These are phyloP conservation scores for Hyaloscypha finlandica DNA, from an alignment of 495 filamentous ascomycete species.

Conservation along the genomic window DNA sequence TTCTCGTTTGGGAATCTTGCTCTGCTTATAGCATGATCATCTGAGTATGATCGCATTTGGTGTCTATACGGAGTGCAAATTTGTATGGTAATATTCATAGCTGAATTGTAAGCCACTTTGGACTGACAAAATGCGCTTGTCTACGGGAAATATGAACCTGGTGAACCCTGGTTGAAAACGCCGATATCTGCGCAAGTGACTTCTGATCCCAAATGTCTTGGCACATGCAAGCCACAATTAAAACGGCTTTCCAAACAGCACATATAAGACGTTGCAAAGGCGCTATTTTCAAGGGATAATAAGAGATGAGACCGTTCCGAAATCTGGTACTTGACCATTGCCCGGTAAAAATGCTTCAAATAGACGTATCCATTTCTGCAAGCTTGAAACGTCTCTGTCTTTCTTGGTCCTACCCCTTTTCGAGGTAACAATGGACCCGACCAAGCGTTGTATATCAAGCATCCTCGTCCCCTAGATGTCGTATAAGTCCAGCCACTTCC, in stretches of 20 bases:
- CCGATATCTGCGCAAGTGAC: no score
- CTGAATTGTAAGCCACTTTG: no score
- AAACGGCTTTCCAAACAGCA: no score
- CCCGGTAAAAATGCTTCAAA: neutral
- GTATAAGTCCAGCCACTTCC: neutral
- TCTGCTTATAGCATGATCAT: neutral
- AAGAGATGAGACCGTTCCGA: neutral
- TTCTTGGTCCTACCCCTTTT: neutral
- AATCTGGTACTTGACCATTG: neutral
- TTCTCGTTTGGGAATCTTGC: neutral
- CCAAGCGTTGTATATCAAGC: neutral
- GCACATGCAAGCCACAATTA: no score
- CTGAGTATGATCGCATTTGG: constrained; percentile 1
- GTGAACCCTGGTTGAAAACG: no score
- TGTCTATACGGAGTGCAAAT: neutral
- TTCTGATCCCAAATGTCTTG: no score
- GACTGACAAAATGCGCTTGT: no score
- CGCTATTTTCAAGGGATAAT: neutral
- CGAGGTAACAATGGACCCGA: neutral
- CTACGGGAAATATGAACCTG: no score
- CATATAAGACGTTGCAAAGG: neutral
- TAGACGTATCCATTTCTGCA: neutral
- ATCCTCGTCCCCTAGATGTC: neutral
- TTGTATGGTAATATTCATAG: no score
- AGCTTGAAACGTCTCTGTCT: neutral